Evolutionary conservation across 78 protist genomes (phyloP).

Genomic region (Ministeria vibrans): DNA sequence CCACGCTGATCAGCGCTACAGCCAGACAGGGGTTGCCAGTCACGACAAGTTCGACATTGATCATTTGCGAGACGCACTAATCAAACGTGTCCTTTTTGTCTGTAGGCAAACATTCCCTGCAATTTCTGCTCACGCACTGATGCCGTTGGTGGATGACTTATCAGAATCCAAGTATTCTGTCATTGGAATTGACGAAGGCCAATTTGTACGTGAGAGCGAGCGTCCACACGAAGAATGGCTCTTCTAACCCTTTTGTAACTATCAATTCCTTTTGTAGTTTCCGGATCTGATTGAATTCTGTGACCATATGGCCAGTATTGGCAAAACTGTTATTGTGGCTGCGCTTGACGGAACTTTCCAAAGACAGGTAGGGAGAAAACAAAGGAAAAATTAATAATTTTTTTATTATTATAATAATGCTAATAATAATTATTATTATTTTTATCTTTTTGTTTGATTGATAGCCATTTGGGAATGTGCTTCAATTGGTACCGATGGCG

Average conservation of each 20-base stretch:
- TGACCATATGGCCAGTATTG: constrained; percentile 66
- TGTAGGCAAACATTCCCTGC: constrained; percentile 38
- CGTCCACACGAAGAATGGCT: background rate
- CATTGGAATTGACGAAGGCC: constrained; percentile 91
- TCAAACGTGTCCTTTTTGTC: background rate
- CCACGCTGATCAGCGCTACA: constrained; percentile 53
- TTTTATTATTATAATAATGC: too few species aligned
- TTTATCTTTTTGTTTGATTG: too few species aligned
- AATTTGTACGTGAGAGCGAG: constrained; percentile 45
- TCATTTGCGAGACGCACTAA: background rate
- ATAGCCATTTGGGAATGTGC: constrained; percentile 50
- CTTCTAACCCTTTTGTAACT: background rate
- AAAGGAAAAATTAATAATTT: too few species aligned
- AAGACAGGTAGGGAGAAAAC: too few species aligned
- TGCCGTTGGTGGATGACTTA: constrained; percentile 27
- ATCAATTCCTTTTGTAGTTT: constrained; percentile 25
- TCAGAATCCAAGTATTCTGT: constrained; percentile 49
- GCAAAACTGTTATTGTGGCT: constrained; percentile 79
- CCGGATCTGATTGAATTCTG: constrained; percentile 73
- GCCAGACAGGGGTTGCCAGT: constrained; percentile 43
- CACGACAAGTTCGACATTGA: constrained; percentile 53
- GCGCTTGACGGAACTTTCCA: constrained; percentile 82
- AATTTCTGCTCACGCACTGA: constrained; percentile 31
- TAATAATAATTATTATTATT: too few species aligned
- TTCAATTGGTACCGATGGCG: constrained; percentile 62